Evolutionary conservation across 1,284 basidiomycete genomes (phyloP), one percentile per base, ranked within the genome.

Genomic region (Ustilago crameri): DNA sequence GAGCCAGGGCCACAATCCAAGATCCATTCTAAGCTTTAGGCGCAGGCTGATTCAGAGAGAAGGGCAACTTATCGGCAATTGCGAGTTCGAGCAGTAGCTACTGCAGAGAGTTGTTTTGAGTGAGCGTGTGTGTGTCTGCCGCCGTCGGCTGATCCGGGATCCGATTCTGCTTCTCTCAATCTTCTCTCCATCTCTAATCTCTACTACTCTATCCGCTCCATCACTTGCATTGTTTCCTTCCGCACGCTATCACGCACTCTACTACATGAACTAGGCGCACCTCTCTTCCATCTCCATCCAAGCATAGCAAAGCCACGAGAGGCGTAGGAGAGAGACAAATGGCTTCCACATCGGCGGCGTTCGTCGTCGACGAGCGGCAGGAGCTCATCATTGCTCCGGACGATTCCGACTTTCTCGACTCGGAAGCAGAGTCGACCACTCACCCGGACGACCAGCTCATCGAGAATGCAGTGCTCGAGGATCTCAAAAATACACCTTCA

Each of bases 331-430:
- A n/a, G n/a, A n/a, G 17, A n/a, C 57, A 15, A 20, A 72, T 72
- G 69, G 63, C 69, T 27, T 66, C 63, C 22, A 62, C 69, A 22
- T 63, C 63, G 10, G 57, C 69, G 2, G 57, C 69, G 2, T 56
- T 66, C 32, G 45, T 53, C 48, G 54, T 72, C 51, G 55, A 58
- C 23, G 50, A 58, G 43, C 27, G 30, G 17, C 62, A 66, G 5
- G 38, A 58, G 26, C 57, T 55, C 43, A 63, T 68, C 38, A 68
- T 74, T 17, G 62, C 75, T 3, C 71, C 79, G 3, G 78, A 80
- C 53, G 76, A 81, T 32, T 75, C 74, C 9, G 79, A 80, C 43
- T 69, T 81, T 18, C 56, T 78, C 52, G 79, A 78, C 24, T 66
- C 71, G n/a, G 76, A 74, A 22, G 60, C 49, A 45, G 38, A 38